Conservation (phyloP, 2,329 filamentous ascomycete species). For the Phialophora chinensis region DNA sequence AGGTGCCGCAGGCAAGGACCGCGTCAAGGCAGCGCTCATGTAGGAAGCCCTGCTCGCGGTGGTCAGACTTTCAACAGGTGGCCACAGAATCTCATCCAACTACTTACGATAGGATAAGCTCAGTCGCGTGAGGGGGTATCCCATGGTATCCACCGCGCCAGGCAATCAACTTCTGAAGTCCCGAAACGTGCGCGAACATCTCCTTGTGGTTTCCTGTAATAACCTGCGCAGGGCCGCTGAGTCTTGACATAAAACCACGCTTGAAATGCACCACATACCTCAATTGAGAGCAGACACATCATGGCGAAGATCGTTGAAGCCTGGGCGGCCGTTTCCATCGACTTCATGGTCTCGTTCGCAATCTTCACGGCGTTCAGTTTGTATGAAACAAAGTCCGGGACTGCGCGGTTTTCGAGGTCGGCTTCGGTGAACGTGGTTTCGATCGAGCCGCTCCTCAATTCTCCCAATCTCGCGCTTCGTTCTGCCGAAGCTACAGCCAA, state of each 20-base stretch:
- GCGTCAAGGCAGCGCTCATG: slow-evolving; percentile 28
- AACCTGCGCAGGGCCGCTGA: slow-evolving; percentile 12
- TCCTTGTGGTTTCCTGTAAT: slow-evolving; percentile 29
- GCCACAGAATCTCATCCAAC: neutral
- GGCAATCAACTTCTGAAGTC: slow-evolving; percentile 28
- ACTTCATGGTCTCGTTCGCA: slow-evolving; percentile 29
- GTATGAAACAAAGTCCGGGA: slow-evolving; percentile 29
- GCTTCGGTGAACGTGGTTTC: slow-evolving; percentile 29
- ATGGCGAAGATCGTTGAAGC: slow-evolving; percentile 30
- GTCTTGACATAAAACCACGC: neutral
- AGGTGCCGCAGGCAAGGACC: slow-evolving; percentile 23
- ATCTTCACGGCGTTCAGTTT: slow-evolving; percentile 27
- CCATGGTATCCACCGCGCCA: slow-evolving; percentile 29
- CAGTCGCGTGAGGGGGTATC: slow-evolving; percentile 24
- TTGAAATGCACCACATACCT: slow-evolving; percentile 12
- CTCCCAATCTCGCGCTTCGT: slow-evolving; percentile 21
- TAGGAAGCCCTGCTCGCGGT: slow-evolving; percentile 21
- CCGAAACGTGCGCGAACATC: slow-evolving; percentile 28
- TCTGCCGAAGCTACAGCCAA: slow-evolving; percentile 25
- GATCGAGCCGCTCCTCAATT: slow-evolving; percentile 23
- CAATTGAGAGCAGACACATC: slow-evolving; percentile 30
- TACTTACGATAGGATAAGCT: slow-evolving; percentile 27
- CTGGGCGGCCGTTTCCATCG: slow-evolving; percentile 27
- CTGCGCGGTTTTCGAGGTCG: slow-evolving; percentile 25
- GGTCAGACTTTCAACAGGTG: slow-evolving; percentile 6